Base-by-base conservation (phyloP, 306 rosid genomes). In the Herpetospermum pedunculosum region DNA sequence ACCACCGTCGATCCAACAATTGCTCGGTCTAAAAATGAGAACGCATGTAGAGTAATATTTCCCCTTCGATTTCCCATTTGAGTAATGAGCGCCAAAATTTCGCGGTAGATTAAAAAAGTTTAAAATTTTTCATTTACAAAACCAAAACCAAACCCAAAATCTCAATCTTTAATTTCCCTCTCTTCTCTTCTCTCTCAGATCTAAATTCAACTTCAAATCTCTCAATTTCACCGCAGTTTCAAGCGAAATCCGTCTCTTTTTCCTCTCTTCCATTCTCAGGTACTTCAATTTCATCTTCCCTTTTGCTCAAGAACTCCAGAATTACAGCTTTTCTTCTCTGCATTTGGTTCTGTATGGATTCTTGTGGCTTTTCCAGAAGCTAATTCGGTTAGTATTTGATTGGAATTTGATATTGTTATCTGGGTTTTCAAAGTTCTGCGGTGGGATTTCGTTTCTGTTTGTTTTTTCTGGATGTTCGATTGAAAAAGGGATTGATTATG, bases 11-110 rank as follows among this genome's bases (percentile, higher is more conserved):
- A 59, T 57, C 9, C 0, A 34, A 2, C 8, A 1, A 10, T 1
- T 1, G 15, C 25, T 0, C 0, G 5, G n/a, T 37, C 2, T 64
- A 37, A 38, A 64, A 64, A 64, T 19, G 71, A 2, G 47, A 64
- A 38, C 49, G 71, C 14, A 62, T 1, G 26, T 9, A 62, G 26
- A 34, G 25, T 3, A 34, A 34, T 5, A 58, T 8, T 32, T 4
- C 15, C 28, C 3, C 23, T 32, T 30, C 10, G 3, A 26, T 15
- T 29, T 9, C 2, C 38, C 5, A 0, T 44, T 11, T 3, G 15
- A 3, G 13, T 47, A 13, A 47, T 2, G 16, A 67, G 87, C 91
- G 91, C 91, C 82, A 86, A 86, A 63, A 12, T 73, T 83, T 83
- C 75, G 85, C 84, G 88, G 87, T 58, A 68, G n/a, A 18, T 65